These are phyloP conservation scores for Filobasidium wieringae DNA, from an alignment of 768 basidiomycete genomes.

Conservation along the genomic window DNA sequence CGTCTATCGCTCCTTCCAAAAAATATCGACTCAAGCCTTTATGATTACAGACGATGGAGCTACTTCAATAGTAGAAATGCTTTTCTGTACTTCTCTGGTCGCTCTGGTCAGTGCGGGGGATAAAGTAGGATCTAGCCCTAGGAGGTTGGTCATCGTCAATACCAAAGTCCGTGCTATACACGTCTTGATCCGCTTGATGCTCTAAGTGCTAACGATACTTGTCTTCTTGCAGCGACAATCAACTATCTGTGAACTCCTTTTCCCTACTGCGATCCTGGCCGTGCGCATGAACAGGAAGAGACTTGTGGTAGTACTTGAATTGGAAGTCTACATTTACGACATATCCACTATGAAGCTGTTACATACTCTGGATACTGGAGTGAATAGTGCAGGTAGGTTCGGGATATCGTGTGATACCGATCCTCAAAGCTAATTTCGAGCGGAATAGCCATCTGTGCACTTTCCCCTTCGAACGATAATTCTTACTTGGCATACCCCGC, in stretches of 20 bases:
- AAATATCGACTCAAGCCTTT: background rate
- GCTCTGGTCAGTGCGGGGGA: conserved; percentile 94
- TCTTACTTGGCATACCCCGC: conserved; percentile 95
- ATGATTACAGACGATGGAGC: conserved; percentile 69
- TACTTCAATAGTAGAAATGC: conserved; percentile 94
- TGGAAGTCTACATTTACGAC: conserved; percentile 98
- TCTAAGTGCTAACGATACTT: background rate
- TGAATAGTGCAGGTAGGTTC: conserved; percentile 72
- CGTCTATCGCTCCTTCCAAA: background rate
- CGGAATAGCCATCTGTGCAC: conserved; percentile 64
- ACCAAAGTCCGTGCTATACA: conserved; percentile 60
- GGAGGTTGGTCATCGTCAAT: conserved; percentile 94
- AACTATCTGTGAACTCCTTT: conserved; percentile 95
- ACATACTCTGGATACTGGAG: conserved; percentile 92
- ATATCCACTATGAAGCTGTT: conserved; percentile 96
- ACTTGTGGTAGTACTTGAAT: conserved; percentile 86
- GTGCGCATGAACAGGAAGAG: conserved; percentile 97
- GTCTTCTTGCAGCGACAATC: conserved; percentile 62
- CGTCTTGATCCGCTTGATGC: background rate
- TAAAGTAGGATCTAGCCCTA: conserved; percentile 66
- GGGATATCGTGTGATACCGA: background rate
- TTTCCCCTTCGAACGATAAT: conserved; percentile 84
- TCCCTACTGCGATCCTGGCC: conserved; percentile 90
- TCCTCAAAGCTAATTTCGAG: background rate
- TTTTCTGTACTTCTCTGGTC: conserved; percentile 96